phyloP scores from a whole-genome alignment of 2,329 filamentous ascomycete species.

The Penicillium freii region DNA sequence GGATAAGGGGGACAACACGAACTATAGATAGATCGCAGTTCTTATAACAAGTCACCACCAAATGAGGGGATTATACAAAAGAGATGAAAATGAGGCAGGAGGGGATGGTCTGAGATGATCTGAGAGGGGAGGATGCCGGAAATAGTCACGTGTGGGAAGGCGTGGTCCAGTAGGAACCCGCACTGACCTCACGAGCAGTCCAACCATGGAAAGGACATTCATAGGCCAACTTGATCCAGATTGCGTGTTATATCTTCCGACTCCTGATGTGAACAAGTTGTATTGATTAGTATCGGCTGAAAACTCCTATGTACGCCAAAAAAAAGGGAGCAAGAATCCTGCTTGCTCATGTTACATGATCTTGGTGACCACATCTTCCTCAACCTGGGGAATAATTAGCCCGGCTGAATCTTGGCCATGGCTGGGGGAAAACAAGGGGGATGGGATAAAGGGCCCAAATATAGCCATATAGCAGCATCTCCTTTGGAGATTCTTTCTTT shows the following conservation, averaged over 20 bases:
- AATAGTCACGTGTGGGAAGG: constrained; percentile 40
- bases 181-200: constrained; percentile 38
- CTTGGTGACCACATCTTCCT: constrained; percentile 80
- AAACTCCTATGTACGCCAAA: constrained; percentile 32
- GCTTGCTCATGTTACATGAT: constrained; percentile 65
- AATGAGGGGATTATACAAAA: constrained; percentile 40
- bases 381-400: constrained; percentile 64
- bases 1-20: constrained; percentile 14
- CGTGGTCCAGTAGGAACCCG: constrained; percentile 41
- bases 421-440: neutral
- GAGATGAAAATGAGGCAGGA: constrained; percentile 14
- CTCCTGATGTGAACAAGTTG: constrained; percentile 30
- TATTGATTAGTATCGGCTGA: constrained; percentile 34
- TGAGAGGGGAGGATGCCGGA: constrained; percentile 20
- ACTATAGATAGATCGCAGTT: constrained; percentile 15
- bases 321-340: constrained; percentile 16
- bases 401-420: constrained; percentile 18
- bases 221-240: constrained; percentile 29
- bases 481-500: neutral
- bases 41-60: neutral
- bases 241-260: constrained; percentile 30
- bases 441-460: neutral
- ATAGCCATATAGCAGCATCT: neutral
- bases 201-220: constrained; percentile 11
- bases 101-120: constrained; percentile 6